Evolutionary conservation across 345 rosid genomes (phyloP).

Genomic region (Gossypium longicalyx): DNA sequence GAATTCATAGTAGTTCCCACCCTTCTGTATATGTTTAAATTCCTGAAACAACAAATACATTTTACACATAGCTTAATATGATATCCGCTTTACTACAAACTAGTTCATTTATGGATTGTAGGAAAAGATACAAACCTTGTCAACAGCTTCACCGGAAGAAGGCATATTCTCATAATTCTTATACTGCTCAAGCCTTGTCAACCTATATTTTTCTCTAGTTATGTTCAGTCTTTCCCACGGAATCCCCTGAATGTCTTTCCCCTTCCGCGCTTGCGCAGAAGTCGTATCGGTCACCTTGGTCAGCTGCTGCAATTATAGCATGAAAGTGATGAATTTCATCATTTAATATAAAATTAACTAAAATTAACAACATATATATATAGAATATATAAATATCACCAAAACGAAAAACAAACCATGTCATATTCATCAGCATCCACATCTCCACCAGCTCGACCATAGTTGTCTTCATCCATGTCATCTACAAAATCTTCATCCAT

Average conservation of each 20-base stretch:
- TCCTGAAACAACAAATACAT: constrained; percentile 24
- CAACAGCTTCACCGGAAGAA: constrained; percentile 36
- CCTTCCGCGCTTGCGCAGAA: constrained; percentile 50
- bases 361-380: background rate
- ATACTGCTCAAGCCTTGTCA: constrained; percentile 63
- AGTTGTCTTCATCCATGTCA: constrained; percentile 31
- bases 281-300: constrained; percentile 49
- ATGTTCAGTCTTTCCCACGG: constrained; percentile 62
- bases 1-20: constrained; percentile 40
- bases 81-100: background rate
- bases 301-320: constrained; percentile 21
- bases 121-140: constrained; percentile 31
- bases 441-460: constrained; percentile 22
- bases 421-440: constrained; percentile 28
- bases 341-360: background rate
- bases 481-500: constrained; percentile 31
- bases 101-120: background rate
- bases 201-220: constrained; percentile 47
- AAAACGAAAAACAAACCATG: constrained; percentile 19
- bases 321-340: background rate
- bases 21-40: constrained; percentile 35
- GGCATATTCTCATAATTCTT: constrained; percentile 53
- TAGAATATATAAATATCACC: background rate
- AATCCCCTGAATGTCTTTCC: constrained; percentile 68
- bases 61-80: background rate